Conservation (phyloP, 202 grass and related monocot species). For the Saccharum hybrid region DNA sequence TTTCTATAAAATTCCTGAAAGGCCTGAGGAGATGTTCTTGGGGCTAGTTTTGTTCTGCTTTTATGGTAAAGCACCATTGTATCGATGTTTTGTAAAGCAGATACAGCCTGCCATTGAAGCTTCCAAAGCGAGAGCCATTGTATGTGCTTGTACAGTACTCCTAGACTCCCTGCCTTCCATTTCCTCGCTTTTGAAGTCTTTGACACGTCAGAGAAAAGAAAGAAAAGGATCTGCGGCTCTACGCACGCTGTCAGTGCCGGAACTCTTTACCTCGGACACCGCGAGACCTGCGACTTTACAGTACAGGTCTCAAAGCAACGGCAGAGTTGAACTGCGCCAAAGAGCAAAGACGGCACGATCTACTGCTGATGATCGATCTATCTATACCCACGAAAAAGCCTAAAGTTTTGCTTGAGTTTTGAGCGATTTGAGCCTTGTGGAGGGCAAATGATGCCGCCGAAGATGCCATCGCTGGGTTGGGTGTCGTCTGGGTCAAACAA, state of each 20-base stretch:
- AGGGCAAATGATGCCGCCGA: no score
- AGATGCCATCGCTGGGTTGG: no score
- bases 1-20: not conserved
- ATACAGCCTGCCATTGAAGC: constrained; percentile 38
- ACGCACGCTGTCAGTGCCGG: not conserved
- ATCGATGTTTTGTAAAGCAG: constrained; percentile 51
- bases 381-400: constrained; percentile 6
- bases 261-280: not conserved
- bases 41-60: not conserved
- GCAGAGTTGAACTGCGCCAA: not conserved
- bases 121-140: constrained; percentile 39
- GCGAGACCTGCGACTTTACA: not conserved
- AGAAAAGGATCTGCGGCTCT: not conserved
- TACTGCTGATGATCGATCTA: constrained; percentile 3
- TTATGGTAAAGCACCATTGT: constrained; percentile 20
- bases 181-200: constrained; percentile 24
- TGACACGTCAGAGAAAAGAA: constrained; percentile 1
- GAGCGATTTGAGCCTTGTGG: no score
- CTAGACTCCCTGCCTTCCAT: not conserved
- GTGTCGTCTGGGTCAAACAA: no score
- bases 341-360: not conserved
- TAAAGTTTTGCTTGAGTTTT: constrained; percentile 1
- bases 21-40: not conserved
- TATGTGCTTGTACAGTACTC: not conserved
- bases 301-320: constrained; percentile 34